Evolutionary conservation across 2,329 filamentous ascomycete species (phyloP).

Genomic region (Clonostachys rhizophaga): DNA sequence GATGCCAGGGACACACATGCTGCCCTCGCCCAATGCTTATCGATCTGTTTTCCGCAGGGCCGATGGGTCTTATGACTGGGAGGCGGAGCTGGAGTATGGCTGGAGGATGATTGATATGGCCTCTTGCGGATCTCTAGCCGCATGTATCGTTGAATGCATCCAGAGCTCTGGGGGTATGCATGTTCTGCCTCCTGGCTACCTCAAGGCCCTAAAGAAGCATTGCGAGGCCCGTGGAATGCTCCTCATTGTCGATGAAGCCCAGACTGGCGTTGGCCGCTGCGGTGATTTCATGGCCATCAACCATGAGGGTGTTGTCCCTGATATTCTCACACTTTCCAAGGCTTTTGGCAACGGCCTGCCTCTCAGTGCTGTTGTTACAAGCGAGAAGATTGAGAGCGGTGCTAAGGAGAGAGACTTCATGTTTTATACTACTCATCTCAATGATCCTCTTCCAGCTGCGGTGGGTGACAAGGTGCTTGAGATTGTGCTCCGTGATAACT

Average conservation of each 20-base stretch:
- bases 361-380: conserved; percentile 52
- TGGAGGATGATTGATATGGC: conserved; percentile 57
- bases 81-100: conserved; percentile 54
- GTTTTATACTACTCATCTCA: conserved; percentile 58
- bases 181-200: conserved; percentile 52
- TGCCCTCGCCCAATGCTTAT: conserved; percentile 57
- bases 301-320: conserved; percentile 46
- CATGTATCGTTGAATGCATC: conserved; percentile 60
- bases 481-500: conserved; percentile 50
- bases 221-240: conserved; percentile 54
- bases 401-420: conserved; percentile 44
- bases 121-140: conserved; percentile 56
- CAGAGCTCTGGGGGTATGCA: conserved; percentile 56
- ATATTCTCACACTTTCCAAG: conserved; percentile 58
- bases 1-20: conserved; percentile 51
- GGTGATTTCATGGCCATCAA: conserved; percentile 57
- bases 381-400: conserved; percentile 41
- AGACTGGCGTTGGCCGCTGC: conserved; percentile 52
- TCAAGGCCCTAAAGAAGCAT: conserved; percentile 47
- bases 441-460: conserved; percentile 55
- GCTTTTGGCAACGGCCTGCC: conserved; percentile 58
- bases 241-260: conserved; percentile 57
- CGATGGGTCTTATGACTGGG: conserved; percentile 58
- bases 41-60: conserved; percentile 53
- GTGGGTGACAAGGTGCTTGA: conserved; percentile 59